Conservation (phyloP, 257 asterid genomes). For the Solanum verrucosum region DNA sequence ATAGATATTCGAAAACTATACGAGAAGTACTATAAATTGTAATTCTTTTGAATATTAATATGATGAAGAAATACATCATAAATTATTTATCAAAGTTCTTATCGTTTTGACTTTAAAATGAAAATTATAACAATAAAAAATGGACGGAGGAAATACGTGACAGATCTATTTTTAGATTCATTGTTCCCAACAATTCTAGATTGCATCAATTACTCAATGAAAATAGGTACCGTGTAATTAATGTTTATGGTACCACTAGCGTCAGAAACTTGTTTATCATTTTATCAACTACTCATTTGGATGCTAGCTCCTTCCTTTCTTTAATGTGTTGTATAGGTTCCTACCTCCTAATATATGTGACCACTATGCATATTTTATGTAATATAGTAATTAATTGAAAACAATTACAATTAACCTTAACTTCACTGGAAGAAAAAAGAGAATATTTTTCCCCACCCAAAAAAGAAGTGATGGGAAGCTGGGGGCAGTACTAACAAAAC, state of each 20-base stretch:
- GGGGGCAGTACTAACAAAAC: no score
- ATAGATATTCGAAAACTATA: no score
- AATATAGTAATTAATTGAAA: no score
- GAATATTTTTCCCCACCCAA: no score
- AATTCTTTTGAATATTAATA: no score
- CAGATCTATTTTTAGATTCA: neutral
- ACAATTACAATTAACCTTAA: neutral
- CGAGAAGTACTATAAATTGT: no score
- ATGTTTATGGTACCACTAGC: neutral
- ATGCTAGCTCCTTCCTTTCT: neutral
- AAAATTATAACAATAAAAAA: no score
- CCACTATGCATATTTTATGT: neutral
- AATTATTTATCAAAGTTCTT: no score
- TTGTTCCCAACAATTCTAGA: neutral
- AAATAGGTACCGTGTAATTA: neutral
- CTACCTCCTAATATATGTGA: neutral
- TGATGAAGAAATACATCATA: no score
- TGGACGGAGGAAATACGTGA: no score
- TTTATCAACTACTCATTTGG: neutral
- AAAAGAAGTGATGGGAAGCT: no score
- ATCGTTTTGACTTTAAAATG: no score
- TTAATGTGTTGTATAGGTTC: neutral
- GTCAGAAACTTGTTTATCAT: neutral
- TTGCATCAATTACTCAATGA: neutral
- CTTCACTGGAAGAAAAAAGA: neutral